Base-by-base conservation (phyloP, 2,329 filamentous ascomycete species). In the Fusarium sp. region DNA sequence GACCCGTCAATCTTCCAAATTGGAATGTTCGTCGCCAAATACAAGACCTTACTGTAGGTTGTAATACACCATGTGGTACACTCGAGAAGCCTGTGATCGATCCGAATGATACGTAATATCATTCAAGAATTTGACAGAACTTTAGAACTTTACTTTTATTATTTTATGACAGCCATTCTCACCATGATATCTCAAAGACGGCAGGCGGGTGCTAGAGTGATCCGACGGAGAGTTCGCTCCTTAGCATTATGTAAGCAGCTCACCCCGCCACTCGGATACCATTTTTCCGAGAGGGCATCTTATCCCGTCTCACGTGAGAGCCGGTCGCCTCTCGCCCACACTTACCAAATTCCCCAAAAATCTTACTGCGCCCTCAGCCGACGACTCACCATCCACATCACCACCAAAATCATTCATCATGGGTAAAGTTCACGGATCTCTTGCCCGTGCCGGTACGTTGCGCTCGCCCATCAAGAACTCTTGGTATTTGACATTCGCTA, bases 361-460 rank as follows among this genome's bases (percentile, higher is more conserved):
- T 69, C 69, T 70, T 61, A 57, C 61, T 64, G 57, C 68, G 66
- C 68, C 36, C 52, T 54, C 51, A 54, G 58, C 64, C 63, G 64
- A 61, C 62, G 73, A 73, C 52, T 75, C 70, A 73, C 64, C 74
- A 76, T 69, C 68, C 69, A 73, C 75, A 74, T 71, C 71, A 76
- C 71, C 73, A 74, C 61, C 73, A 77, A 68, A 75, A 76, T 76
- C 73, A 75, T 73, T 75, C 77, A 91, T 80, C 81, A 93, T 94
- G 91, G 91, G 91, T 85, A 94, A 94, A 85, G 91, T 94, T 82
- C 91, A 94, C 90, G 91, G 91, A 81, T 95, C 91, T 79, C 90
- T 95, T 83, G 91, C 91, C 81, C 91, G 92, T 92, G 92, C 91
- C 72, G 81, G 80, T 81, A 81, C 54, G 78, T 74, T 44, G 24